Conservation (phyloP, 306 rosid genomes). For the Fragaria vesca region DNA sequence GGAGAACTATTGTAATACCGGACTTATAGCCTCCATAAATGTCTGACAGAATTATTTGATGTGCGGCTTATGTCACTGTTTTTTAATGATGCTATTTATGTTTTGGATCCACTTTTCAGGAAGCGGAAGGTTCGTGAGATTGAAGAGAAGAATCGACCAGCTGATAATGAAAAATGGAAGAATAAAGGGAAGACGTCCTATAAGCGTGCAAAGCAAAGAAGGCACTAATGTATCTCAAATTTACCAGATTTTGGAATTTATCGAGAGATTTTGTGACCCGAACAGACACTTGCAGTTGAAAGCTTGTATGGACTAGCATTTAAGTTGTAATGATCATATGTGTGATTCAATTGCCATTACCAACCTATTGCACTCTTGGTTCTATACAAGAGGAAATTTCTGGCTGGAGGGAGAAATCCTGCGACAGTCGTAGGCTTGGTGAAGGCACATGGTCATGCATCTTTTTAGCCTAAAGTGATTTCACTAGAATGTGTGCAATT, state of each 20-base stretch:
- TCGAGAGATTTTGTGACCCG: background rate
- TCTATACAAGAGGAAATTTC: background rate
- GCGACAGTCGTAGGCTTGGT: background rate
- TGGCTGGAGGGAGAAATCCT: background rate
- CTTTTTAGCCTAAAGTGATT: too few species aligned
- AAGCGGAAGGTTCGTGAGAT: conserved; percentile 79
- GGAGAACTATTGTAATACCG: too few species aligned
- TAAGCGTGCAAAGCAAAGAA: conserved; percentile 72
- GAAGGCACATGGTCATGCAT: background rate
- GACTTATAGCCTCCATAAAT: background rate
- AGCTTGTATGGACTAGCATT: background rate
- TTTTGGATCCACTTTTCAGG: conserved; percentile 36
- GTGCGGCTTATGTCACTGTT: background rate
- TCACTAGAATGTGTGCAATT: too few species aligned
- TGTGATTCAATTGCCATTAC: background rate
- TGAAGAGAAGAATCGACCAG: conserved; percentile 64
- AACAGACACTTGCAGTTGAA: background rate
- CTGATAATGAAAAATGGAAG: conserved; percentile 82
- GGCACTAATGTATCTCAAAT: conserved; percentile 28
- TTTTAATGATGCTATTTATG: background rate
- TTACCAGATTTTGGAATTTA: background rate
- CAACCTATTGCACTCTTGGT: background rate
- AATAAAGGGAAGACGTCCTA: conserved; percentile 47
- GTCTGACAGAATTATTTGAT: background rate
- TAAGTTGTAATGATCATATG: background rate